Conservation (phyloP, 352 stramenopile genomes). For the Globisporangium cystogenes region DNA sequence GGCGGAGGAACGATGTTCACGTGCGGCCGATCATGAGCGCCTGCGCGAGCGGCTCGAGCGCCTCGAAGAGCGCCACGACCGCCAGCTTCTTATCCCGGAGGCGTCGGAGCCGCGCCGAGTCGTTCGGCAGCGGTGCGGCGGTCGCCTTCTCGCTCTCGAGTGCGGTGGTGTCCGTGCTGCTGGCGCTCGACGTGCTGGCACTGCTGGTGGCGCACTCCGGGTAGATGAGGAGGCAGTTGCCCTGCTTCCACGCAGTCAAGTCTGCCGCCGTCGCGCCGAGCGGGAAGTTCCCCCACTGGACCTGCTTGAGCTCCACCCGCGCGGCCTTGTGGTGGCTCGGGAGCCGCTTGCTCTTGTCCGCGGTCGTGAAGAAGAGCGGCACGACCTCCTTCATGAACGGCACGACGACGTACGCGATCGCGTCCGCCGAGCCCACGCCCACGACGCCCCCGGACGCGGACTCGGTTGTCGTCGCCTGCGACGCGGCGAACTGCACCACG, state of each 20-base stretch:
- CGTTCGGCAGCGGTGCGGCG: neutral
- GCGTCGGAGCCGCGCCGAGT: neutral
- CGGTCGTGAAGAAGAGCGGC: conserved; percentile 6
- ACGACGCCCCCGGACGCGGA: neutral
- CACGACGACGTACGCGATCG: conserved; percentile 7
- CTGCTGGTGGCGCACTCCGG: neutral
- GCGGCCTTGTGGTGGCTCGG: conserved; percentile 1
- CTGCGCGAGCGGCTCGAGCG: conserved; percentile 22
- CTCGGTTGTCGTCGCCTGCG: conserved; percentile 4
- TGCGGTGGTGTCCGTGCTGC: conserved; percentile 1
- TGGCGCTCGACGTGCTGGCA: too few species aligned
- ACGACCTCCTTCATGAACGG: conserved; percentile 9
- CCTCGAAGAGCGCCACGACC: conserved; percentile 19
- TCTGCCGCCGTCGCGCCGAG: conserved; percentile 1
- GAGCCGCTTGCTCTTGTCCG: neutral
- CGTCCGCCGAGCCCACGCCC: conserved; percentile 1
- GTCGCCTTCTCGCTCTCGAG: conserved; percentile 6
- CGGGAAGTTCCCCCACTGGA: conserved; percentile 10
- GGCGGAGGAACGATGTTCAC: neutral
- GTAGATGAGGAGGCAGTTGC: conserved; percentile 30
- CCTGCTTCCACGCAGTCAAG: conserved; percentile 22
- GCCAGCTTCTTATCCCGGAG: conserved; percentile 4
- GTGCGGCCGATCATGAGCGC: conserved; percentile 15
- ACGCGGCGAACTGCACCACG: conserved; percentile 14
- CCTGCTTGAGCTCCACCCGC: conserved; percentile 8